Evolutionary conservation across 2,329 filamentous ascomycete species (phyloP).

Genomic region (Fusarium tricinctum): DNA sequence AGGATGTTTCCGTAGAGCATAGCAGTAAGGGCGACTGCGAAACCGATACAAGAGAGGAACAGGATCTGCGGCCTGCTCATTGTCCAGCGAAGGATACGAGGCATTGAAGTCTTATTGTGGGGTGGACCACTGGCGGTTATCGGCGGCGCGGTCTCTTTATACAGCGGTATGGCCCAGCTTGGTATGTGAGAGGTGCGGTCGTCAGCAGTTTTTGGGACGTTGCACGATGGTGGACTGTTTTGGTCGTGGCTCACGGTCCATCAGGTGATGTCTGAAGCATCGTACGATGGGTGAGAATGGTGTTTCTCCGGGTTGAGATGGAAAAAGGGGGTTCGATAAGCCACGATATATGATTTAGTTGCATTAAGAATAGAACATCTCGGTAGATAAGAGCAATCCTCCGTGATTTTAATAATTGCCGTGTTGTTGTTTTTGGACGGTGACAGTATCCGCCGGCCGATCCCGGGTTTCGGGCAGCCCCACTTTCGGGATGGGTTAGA

Average conservation of each 20-base stretch:
- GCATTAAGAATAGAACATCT: not conserved
- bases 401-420: not conserved
- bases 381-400: not conserved
- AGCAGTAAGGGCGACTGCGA: constrained; percentile 49
- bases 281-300: constrained; percentile 35
- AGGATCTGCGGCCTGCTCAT: constrained; percentile 50
- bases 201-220: constrained; percentile 8
- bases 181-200: constrained; percentile 2
- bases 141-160: constrained; percentile 42
- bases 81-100: constrained; percentile 49
- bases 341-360: not conserved
- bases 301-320: constrained; percentile 26
- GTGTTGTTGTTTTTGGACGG: not conserved
- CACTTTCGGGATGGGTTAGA: constrained; percentile 12
- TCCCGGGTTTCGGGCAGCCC: constrained; percentile 13
- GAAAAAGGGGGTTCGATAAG: constrained; percentile 3
- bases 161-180: constrained; percentile 2
- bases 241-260: constrained; percentile 30
- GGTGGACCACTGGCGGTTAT: constrained; percentile 34
- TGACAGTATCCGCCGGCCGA: not conserved
- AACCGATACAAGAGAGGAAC: constrained; percentile 49
- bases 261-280: constrained; percentile 41
- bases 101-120: constrained; percentile 39
- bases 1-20: constrained; percentile 50
- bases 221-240: constrained; percentile 43